Evolutionary conservation across 768 basidiomycete genomes (phyloP).

Genomic region (Gyrodon lividus): DNA sequence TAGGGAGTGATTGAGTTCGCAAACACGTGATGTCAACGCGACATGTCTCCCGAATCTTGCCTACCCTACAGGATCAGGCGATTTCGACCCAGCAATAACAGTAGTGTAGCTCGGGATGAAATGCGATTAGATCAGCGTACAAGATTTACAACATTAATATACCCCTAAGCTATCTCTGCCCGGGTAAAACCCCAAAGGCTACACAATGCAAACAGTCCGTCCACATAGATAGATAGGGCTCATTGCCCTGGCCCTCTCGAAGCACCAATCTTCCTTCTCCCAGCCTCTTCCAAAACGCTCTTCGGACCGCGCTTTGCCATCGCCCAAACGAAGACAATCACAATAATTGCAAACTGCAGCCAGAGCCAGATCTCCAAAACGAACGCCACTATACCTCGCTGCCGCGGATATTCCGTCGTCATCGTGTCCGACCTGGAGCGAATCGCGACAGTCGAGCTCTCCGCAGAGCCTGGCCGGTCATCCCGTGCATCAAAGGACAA

Average conservation of each 20-base stretch:
- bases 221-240: not conserved
- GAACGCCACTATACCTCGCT: constrained; percentile 39
- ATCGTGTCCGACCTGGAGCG: constrained; percentile 5
- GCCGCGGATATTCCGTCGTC: constrained; percentile 22
- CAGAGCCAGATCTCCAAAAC: constrained; percentile 80
- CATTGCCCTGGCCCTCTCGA: not conserved
- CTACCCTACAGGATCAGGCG: too few species aligned
- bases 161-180: constrained; percentile 17
- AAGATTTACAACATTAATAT: constrained; percentile 24
- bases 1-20: not conserved
- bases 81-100: too few species aligned
- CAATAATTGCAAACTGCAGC: constrained; percentile 75
- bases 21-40: constrained; percentile 11
- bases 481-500: constrained; percentile 12
- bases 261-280: constrained; percentile 26
- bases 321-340: constrained; percentile 75
- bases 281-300: constrained; percentile 54
- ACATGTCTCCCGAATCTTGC: not conserved
- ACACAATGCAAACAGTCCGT: constrained; percentile 7
- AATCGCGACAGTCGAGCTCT: not conserved
- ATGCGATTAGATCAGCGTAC: constrained; percentile 14
- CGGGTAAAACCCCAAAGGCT: not conserved
- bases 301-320: constrained; percentile 79
- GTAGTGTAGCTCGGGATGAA: not conserved
- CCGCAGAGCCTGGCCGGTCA: constrained; percentile 3